Conservation (phyloP, 805 yeast species). For the Candida nemodendra region DNA sequence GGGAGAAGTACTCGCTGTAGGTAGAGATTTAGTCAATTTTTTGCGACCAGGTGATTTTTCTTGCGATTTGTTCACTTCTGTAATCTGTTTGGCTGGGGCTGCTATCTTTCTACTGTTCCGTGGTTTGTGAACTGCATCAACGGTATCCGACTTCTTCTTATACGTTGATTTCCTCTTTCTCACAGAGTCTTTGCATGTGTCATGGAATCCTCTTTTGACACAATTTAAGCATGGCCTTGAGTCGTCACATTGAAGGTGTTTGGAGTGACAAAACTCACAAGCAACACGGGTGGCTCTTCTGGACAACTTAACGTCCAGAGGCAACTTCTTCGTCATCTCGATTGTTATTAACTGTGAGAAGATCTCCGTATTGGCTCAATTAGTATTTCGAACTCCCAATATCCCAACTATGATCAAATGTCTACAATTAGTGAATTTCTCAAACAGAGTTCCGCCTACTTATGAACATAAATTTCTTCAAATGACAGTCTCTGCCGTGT, state of each 20-base stretch:
- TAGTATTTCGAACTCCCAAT: too few relatives aligned
- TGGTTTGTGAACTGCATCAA: conserved; percentile 1
- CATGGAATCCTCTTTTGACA: conserved; percentile 52
- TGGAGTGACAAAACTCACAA: conserved; percentile 68
- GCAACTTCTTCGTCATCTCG: conserved; percentile 61
- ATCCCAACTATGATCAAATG: too few relatives aligned
- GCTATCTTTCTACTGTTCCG: conserved; percentile 1
- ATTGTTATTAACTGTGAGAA: neutral
- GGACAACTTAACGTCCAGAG: conserved; percentile 48
- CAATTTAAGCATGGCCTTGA: conserved; percentile 74
- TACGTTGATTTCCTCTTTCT: conserved; percentile 39
- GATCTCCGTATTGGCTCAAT: neutral
- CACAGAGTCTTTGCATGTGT: conserved; percentile 55
- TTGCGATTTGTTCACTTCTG: neutral
- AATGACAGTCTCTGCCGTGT: too few relatives aligned
- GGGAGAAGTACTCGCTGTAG: neutral
- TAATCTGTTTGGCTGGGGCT: neutral
- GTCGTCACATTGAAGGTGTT: conserved; percentile 71
- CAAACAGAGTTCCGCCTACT: too few relatives aligned
- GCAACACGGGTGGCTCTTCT: conserved; percentile 68
- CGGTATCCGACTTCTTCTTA: conserved; percentile 5
- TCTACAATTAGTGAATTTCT: too few relatives aligned
- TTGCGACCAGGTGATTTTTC: neutral
- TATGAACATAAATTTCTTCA: too few relatives aligned
- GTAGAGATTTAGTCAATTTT: neutral